Evolutionary conservation across 1,284 basidiomycete species (phyloP).

Genomic region (Cryptococcus sp.): DNA sequence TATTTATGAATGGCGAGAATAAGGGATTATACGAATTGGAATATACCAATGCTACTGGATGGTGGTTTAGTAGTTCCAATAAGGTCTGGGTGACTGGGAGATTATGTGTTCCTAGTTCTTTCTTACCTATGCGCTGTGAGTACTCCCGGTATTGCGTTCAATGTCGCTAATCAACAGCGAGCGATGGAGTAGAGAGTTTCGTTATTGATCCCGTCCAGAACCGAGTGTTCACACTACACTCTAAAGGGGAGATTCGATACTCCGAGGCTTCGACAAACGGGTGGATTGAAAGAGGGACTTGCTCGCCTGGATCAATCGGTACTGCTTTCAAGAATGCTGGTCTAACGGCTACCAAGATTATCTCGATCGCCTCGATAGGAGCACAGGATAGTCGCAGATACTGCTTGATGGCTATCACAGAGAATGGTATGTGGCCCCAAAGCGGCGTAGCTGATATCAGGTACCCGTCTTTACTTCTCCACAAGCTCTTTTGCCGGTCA

Average conservation of each 20-base stretch:
- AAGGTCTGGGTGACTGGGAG: constrained; percentile 47
- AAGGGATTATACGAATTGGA: constrained; percentile 88
- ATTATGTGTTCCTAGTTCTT: neutral
- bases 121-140: neutral
- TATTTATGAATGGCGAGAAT: constrained; percentile 86
- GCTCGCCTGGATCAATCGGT: neutral
- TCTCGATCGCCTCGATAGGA: constrained; percentile 42
- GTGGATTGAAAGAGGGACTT: neutral
- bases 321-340: constrained; percentile 1
- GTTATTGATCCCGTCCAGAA: constrained; percentile 34
- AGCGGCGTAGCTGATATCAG: constrained; percentile 7
- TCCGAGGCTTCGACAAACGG: constrained; percentile 24
- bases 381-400: constrained; percentile 51
- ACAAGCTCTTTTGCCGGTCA: neutral
- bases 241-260: constrained; percentile 31
- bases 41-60: constrained; percentile 86
- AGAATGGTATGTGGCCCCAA: constrained; percentile 51
- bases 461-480: constrained; percentile 24
- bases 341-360: constrained; percentile 21
- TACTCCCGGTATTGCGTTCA: neutral
- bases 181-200: constrained; percentile 42
- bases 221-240: constrained; percentile 36
- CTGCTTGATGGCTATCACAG: constrained; percentile 73
- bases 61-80: constrained; percentile 62
- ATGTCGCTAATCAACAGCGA: constrained; percentile 8